These are phyloP conservation scores for Euphorbia schlechtendalii DNA, from an alignment of 441 rosid species.

Conservation along the genomic window DNA sequence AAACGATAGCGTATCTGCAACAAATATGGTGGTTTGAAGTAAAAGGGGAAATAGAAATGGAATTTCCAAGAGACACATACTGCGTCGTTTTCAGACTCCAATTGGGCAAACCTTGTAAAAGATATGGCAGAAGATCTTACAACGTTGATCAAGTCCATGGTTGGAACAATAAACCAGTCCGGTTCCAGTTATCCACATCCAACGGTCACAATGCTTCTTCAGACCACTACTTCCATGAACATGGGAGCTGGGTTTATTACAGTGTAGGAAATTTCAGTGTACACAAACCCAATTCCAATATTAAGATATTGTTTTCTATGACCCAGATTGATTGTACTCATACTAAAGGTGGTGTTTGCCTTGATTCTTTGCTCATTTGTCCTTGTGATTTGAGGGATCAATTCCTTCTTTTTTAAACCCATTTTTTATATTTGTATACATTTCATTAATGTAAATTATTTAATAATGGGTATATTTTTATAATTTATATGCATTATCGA, in stretches of 20 bases:
- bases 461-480: too few relatives aligned
- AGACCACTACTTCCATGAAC: constrained; percentile 38
- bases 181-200: constrained; percentile 65
- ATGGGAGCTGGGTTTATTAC: constrained; percentile 53
- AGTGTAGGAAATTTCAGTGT: constrained; percentile 53
- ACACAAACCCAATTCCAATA: constrained; percentile 18
- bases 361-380: constrained; percentile 40
- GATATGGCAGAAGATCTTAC: constrained; percentile 52
- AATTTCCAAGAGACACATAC: constrained; percentile 58
- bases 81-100: constrained; percentile 60
- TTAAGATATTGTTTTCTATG: constrained; percentile 66
- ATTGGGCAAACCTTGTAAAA: constrained; percentile 50
- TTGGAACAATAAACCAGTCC: constrained; percentile 70
- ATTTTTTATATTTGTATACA: too few relatives aligned
- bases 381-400: constrained; percentile 24
- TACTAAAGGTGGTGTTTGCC: constrained; percentile 64
- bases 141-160: constrained; percentile 67
- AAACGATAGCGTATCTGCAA: constrained; percentile 65
- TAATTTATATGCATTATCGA: too few relatives aligned
- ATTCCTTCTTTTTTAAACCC: constrained; percentile 1
- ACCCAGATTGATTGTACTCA: constrained; percentile 87
- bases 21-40: constrained; percentile 95
- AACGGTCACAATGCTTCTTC: constrained; percentile 50
- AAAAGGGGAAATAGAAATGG: constrained; percentile 60
- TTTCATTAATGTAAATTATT: too few relatives aligned